These are phyloP conservation scores for Zarea fungicola DNA, from an alignment of 2,329 filamentous ascomycete genomes.

Conservation along the genomic window DNA sequence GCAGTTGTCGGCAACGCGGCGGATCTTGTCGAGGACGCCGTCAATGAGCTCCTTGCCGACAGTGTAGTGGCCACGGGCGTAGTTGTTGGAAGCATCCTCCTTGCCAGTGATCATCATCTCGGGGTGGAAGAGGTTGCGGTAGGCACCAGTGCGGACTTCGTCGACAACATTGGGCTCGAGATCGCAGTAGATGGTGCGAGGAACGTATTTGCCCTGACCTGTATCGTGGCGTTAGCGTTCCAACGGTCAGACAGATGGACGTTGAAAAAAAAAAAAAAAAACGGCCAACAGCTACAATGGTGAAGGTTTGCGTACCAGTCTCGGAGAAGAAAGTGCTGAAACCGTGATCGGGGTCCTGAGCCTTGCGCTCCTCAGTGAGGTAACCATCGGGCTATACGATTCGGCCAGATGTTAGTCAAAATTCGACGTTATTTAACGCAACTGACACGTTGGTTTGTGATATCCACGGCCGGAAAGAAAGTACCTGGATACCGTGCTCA, in stretches of 20 bases:
- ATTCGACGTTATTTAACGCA: conserved; percentile 11
- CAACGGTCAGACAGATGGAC: no score
- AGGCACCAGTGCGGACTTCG: conserved; percentile 95
- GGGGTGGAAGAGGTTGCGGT: conserved; percentile 95
- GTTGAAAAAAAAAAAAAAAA: not conserved
- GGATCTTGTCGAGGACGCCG: conserved; percentile 94
- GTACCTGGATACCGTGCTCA: conserved; percentile 98
- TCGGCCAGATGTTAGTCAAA: conserved; percentile 6
- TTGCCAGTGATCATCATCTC: conserved; percentile 99
- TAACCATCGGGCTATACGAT: conserved; percentile 81
- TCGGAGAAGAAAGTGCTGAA: conserved; percentile 99
- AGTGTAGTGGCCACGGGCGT: conserved; percentile 98
- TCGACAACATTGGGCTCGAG: conserved; percentile 99
- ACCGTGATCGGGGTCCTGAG: conserved; percentile 84
- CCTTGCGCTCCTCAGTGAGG: conserved; percentile 97
- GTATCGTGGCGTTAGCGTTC: conserved; percentile 19
- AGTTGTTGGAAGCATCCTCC: conserved; percentile 99
- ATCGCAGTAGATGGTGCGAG: conserved; percentile 98
- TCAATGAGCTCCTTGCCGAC: conserved; percentile 99
- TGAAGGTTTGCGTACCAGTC: conserved; percentile 63
- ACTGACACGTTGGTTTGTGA: conserved; percentile 12
- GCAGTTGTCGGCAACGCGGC: conserved; percentile 96
- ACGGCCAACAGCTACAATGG: not conserved
- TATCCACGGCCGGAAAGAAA: conserved; percentile 28
- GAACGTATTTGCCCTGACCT: conserved; percentile 99